Evolutionary conservation across 2,329 filamentous ascomycete species (phyloP).

Genomic region (Cordyceps tenuipes): DNA sequence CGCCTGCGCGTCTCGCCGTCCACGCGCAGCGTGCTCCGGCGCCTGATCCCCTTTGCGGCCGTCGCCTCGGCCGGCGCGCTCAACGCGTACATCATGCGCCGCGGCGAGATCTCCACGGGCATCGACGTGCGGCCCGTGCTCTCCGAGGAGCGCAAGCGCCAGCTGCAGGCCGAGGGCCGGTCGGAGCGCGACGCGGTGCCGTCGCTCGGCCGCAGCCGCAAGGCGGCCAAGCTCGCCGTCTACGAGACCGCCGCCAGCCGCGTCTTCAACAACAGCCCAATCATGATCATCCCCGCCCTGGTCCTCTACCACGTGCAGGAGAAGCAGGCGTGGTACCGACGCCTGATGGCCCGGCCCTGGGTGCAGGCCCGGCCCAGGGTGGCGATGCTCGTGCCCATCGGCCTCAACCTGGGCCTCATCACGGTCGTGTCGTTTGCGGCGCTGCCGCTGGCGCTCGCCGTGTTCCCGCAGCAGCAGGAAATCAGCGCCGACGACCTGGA

Average conservation of each 20-base stretch:
- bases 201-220: slow-evolving; percentile 77
- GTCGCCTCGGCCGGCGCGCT: slow-evolving; percentile 85
- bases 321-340: slow-evolving; percentile 31
- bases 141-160: slow-evolving; percentile 57
- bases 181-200: slow-evolving; percentile 52
- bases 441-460: slow-evolving; percentile 78
- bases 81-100: slow-evolving; percentile 96
- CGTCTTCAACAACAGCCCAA: slow-evolving; percentile 87
- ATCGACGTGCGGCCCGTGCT: slow-evolving; percentile 88
- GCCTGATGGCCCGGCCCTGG: slow-evolving; percentile 59
- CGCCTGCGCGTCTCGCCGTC: slow-evolving; percentile 71
- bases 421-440: slow-evolving; percentile 80
- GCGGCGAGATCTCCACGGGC: slow-evolving; percentile 85
- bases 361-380: slow-evolving; percentile 67
- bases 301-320: slow-evolving; percentile 73
- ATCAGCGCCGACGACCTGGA: slow-evolving; percentile 71
- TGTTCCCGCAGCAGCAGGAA: slow-evolving; percentile 85
- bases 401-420: slow-evolving; percentile 82
- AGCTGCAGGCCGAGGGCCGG: slow-evolving; percentile 47
- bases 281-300: slow-evolving; percentile 93
- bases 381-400: slow-evolving; percentile 46
- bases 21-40: slow-evolving; percentile 66
- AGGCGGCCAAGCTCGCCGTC: slow-evolving; percentile 81
- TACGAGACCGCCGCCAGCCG: slow-evolving; percentile 86
- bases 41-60: slow-evolving; percentile 93